These are phyloP conservation scores for Suillus discolor DNA, from an alignment of 768 basidiomycete genomes.

Conservation along the genomic window DNA sequence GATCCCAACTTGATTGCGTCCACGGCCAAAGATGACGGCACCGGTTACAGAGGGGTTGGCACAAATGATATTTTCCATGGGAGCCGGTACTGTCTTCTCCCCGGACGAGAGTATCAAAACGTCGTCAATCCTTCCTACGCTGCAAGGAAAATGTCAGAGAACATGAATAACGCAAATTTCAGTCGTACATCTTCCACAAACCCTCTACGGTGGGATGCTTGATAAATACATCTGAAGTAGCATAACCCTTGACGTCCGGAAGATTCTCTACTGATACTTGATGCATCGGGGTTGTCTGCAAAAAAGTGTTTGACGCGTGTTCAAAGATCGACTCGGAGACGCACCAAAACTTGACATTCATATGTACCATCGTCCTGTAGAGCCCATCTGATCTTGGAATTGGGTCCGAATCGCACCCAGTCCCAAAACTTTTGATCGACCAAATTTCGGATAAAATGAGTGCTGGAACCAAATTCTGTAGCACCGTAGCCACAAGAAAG, in stretches of 20 bases:
- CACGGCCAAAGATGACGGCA: constrained; percentile 36
- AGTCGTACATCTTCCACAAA: constrained; percentile 36
- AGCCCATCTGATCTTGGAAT: constrained; percentile 27
- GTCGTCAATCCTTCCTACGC: constrained; percentile 36
- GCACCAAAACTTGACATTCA: too few relatives aligned
- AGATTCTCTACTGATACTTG: too few relatives aligned
- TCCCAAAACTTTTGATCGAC: constrained; percentile 32
- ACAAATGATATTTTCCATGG: constrained; percentile 28
- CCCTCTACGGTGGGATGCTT: too few relatives aligned
- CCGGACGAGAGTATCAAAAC: constrained; percentile 32
- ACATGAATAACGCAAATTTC: not conserved
- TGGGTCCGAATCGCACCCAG: constrained; percentile 33
- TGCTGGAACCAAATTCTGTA: constrained; percentile 27
- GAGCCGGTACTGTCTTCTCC: constrained; percentile 27
- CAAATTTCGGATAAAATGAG: constrained; percentile 15
- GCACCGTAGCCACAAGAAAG: constrained; percentile 34
- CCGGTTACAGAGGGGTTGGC: constrained; percentile 24
- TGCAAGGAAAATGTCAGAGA: not conserved
- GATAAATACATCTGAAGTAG: too few relatives aligned
- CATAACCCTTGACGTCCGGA: too few relatives aligned
- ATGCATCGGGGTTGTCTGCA: too few relatives aligned
- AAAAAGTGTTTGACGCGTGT: too few relatives aligned
- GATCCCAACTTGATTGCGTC: constrained; percentile 34
- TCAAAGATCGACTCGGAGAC: too few relatives aligned
- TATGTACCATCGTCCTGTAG: constrained; percentile 33